These are phyloP conservation scores for Vickermania spadyakhi DNA, from an alignment of 208 protist genomes.

Conservation along the genomic window DNA sequence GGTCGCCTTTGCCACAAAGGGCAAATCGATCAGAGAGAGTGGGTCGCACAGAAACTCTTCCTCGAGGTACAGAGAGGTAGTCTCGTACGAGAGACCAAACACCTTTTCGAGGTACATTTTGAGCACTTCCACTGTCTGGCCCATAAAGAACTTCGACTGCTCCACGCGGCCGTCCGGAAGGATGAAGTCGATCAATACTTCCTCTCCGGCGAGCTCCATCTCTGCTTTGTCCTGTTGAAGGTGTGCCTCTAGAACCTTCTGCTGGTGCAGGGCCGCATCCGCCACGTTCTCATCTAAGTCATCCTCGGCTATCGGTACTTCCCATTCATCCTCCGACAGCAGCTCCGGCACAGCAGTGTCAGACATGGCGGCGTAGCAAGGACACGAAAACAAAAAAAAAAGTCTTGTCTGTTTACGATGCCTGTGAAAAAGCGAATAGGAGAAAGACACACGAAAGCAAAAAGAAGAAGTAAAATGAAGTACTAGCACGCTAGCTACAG, in stretches of 20 bases:
- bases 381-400: constrained; percentile 9
- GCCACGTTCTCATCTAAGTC: neutral
- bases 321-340: constrained; percentile 48
- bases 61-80: constrained; percentile 51
- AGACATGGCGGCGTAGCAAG: neutral
- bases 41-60: constrained; percentile 62
- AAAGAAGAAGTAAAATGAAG: too few relatives aligned
- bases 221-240: constrained; percentile 45
- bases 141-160: constrained; percentile 48
- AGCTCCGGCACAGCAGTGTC: neutral
- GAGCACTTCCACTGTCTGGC: constrained; percentile 67
- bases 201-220: constrained; percentile 50
- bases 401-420: neutral
- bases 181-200: constrained; percentile 30
- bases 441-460: too few relatives aligned
- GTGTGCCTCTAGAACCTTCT: constrained; percentile 1
- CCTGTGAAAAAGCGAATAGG: neutral
- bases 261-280: neutral
- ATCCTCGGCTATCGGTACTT: constrained; percentile 16
- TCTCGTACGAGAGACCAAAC: constrained; percentile 41
- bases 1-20: constrained; percentile 34
- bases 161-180: constrained; percentile 27
- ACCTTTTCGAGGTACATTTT: constrained; percentile 60
- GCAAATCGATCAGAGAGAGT: constrained; percentile 71
- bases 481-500: too few relatives aligned